These are phyloP conservation scores for Tillandsia leiboldiana DNA, from an alignment of 176 grass and related monocot species.

Conservation along the genomic window DNA sequence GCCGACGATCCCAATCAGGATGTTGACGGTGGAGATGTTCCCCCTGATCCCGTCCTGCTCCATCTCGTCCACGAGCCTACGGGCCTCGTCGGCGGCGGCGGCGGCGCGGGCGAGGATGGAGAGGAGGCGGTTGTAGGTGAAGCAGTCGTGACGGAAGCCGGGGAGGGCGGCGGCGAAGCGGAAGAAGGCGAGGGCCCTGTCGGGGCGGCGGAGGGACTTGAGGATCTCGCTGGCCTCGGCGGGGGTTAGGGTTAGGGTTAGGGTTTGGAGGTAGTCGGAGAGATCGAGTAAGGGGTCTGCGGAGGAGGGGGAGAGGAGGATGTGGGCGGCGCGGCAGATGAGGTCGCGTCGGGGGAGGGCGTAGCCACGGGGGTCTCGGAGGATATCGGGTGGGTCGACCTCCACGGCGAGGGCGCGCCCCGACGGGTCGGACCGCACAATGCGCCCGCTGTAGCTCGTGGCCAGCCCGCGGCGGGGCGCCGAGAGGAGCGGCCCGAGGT, in stretches of 20 bases:
- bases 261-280: constrained; percentile 46
- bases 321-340: constrained; percentile 48
- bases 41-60: constrained; percentile 48
- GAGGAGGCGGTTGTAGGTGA: constrained; percentile 85
- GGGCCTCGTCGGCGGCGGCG: constrained; percentile 14
- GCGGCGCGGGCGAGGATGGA: constrained; percentile 35
- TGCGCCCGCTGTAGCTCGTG: constrained; percentile 59
- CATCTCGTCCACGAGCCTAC: constrained; percentile 55
- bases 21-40: constrained; percentile 78
- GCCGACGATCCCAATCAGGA: constrained; percentile 62
- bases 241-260: constrained; percentile 42
- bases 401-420: constrained; percentile 59
- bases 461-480: constrained; percentile 2
- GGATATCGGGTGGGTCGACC: constrained; percentile 31
- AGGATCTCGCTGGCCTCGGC: constrained; percentile 66
- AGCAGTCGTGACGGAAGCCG: constrained; percentile 69
- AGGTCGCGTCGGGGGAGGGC: constrained; percentile 66
- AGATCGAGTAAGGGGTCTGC: constrained; percentile 56
- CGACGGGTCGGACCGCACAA: constrained; percentile 42
- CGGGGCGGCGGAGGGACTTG: constrained; percentile 45
- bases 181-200: constrained; percentile 68
- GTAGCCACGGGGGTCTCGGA: constrained; percentile 41
- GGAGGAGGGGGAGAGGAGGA: constrained; percentile 33
- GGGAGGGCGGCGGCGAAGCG: constrained; percentile 49
- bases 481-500: neutral